phyloP scores from a whole-genome alignment of 2,329 filamentous ascomycete species.

The Xylariaceae sp. region DNA sequence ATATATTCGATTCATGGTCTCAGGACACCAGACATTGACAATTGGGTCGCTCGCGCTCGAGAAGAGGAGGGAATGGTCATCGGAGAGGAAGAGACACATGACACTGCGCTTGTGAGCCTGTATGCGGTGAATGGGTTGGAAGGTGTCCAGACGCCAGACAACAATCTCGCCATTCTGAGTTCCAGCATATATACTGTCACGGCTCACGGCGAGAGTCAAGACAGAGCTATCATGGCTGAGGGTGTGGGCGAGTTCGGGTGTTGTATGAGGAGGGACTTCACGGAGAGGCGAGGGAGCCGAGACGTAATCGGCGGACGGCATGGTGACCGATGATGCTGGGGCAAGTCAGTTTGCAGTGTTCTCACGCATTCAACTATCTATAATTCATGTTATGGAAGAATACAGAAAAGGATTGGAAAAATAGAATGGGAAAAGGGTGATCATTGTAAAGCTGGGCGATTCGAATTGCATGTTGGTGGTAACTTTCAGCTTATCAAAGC shows the following conservation, averaged over 20 bases:
- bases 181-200: conserved; percentile 81
- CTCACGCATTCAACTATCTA: too few relatives aligned
- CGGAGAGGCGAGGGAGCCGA: conserved; percentile 24
- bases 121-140: conserved; percentile 71
- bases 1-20: conserved; percentile 70
- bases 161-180: conserved; percentile 92
- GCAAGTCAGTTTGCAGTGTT: conserved; percentile 8
- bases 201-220: conserved; percentile 76
- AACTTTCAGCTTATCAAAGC: too few relatives aligned
- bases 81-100: conserved; percentile 75
- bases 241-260: conserved; percentile 67
- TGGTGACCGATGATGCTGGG: conserved; percentile 13
- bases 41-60: conserved; percentile 92
- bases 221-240: conserved; percentile 75
- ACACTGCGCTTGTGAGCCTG: conserved; percentile 91
- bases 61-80: conserved; percentile 72
- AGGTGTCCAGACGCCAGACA: conserved; percentile 85
- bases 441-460: too few relatives aligned
- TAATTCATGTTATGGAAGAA: too few relatives aligned
- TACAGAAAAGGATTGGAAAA: too few relatives aligned
- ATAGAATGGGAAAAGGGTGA: too few relatives aligned
- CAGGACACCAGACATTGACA: conserved; percentile 88
- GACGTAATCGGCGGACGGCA: conserved; percentile 19
- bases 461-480: too few relatives aligned
- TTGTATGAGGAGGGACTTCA: conserved; percentile 28